Base-by-base conservation (phyloP, 148 eudicot species). In the Amaranthus cruentus region DNA sequence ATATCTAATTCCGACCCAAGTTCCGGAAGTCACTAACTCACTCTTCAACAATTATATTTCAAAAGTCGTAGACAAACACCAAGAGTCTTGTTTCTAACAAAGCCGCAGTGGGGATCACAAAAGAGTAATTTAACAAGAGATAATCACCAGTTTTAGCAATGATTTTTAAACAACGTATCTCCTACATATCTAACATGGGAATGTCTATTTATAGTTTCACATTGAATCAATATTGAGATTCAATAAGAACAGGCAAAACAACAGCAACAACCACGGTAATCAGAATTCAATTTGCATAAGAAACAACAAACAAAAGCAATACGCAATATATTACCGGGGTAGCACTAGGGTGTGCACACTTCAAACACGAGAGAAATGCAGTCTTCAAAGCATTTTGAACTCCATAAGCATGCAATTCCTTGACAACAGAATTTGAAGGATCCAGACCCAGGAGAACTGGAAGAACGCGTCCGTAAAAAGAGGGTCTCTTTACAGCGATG, bases 401-500 rank as follows among this genome's bases (percentile, higher is more conserved):
- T 78, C 94, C 99, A 74, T 84, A 84, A 77, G 83, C 86, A 79
- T 81, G 88, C 79, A 88, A 73, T 60, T 86, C 89, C 79, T 86
- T 86, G 62, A 83, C 79, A 49, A 74, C 81, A 69, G 84, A 92
- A 76, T 81, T 86, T 58, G 99, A 87, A 67, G 86, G 91, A 83
- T 92, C 94, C 73, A 95, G 70, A 74, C 96, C 87, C 83, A 95
- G 88, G 73, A 95, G 85, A 69, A 92, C 97, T 2, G 99, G 96
- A 66, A 95, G 88, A 80, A 95, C 92, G 47, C 96, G 96, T 38
- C 99, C 99, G 76, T 95, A 95, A 72, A 95, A 90, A 10, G 99
- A 87, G 56, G 99, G 99, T 83, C 99, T 90, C 78, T 86, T 88
- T 55, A 58, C 83, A 66, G 99, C 99, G 75, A 95, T 83, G 66